Conservation (phyloP, 2,329 filamentous ascomycete genomes). For the Botrytis tulipae region DNA sequence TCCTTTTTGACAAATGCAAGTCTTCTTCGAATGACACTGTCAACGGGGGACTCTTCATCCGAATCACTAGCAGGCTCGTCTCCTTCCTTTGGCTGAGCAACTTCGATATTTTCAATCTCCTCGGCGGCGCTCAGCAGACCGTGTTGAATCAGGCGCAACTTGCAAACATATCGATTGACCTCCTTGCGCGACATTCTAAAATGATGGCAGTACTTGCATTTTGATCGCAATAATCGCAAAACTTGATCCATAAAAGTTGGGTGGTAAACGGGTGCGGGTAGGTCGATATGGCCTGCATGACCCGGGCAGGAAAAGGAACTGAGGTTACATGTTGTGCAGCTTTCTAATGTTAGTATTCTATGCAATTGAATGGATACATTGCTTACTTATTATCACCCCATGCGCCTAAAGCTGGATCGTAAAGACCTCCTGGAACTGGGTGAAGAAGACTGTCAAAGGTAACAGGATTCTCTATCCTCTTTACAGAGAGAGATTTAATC, state of each 20-base stretch:
- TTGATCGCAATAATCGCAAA: slow-evolving; percentile 77
- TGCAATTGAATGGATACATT: not conserved
- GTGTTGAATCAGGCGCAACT: slow-evolving; percentile 80
- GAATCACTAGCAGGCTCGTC: slow-evolving; percentile 31
- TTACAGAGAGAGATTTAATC: slow-evolving; percentile 86
- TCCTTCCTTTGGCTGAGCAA: slow-evolving; percentile 28
- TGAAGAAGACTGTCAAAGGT: slow-evolving; percentile 94
- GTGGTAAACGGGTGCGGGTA: slow-evolving; percentile 91
- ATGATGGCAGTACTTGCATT: slow-evolving; percentile 87
- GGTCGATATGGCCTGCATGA: slow-evolving; percentile 91
- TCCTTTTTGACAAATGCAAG: slow-evolving; percentile 70
- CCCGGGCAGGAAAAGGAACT: slow-evolving; percentile 81
- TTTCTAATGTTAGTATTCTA: slow-evolving; percentile 41
- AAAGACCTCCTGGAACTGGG: slow-evolving; percentile 84
- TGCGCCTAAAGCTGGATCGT: slow-evolving; percentile 87
- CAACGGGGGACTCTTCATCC: slow-evolving; percentile 41
- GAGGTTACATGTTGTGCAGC: slow-evolving; percentile 90
- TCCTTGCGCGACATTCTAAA: slow-evolving; percentile 76
- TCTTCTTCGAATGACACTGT: slow-evolving; percentile 53
- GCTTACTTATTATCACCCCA: slow-evolving; percentile 80
- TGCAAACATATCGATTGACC: slow-evolving; percentile 77
- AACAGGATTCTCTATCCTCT: slow-evolving; percentile 86
- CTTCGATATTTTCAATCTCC: slow-evolving; percentile 46
- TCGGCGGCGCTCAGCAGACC: slow-evolving; percentile 70
- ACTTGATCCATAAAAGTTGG: slow-evolving; percentile 95